phyloP scores from a whole-genome alignment of 2,329 filamentous ascomycete species.

The Raffaelea albimanens region DNA sequence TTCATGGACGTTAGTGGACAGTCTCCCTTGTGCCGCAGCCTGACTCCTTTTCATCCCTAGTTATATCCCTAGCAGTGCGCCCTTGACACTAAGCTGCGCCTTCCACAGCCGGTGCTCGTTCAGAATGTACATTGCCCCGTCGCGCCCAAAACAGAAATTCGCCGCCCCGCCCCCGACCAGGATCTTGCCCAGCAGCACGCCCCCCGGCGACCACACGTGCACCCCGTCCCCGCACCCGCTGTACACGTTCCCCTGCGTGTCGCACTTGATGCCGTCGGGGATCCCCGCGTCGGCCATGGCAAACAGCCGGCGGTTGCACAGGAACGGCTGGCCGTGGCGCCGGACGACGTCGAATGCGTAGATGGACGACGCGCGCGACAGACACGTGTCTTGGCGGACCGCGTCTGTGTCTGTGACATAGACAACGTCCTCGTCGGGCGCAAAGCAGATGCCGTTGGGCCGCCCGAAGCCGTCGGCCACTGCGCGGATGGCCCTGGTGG shows the following conservation, averaged over 20 bases:
- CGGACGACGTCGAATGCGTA: constrained; percentile 38
- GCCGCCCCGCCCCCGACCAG: constrained; percentile 30
- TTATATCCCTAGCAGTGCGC: no score
- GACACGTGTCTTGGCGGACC: constrained; percentile 17
- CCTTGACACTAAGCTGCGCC: no score
- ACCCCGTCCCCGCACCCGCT: constrained; percentile 37
- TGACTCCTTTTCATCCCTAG: no score
- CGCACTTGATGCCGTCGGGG: constrained; percentile 33
- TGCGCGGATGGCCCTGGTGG: constrained; percentile 29
- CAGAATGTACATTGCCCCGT: no score
- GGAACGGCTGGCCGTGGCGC: constrained; percentile 26
- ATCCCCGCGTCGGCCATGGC: constrained; percentile 36
- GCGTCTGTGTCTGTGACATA: constrained; percentile 34
- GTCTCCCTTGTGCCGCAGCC: no score
- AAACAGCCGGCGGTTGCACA: constrained; percentile 41
- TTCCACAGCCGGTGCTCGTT: no score
- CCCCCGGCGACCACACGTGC: constrained; percentile 35
- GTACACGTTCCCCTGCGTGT: constrained; percentile 34
- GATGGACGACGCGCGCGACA: constrained; percentile 15
- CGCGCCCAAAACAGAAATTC: constrained; percentile 38
- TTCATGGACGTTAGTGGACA: no score
- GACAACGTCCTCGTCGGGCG: constrained; percentile 25
- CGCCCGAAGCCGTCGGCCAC: constrained; percentile 36
- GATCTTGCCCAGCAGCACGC: constrained; percentile 32
- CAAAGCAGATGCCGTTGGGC: constrained; percentile 31